These are phyloP conservation scores for Geum urbanum DNA, from an alignment of 306 rosid species.

Conservation along the genomic window DNA sequence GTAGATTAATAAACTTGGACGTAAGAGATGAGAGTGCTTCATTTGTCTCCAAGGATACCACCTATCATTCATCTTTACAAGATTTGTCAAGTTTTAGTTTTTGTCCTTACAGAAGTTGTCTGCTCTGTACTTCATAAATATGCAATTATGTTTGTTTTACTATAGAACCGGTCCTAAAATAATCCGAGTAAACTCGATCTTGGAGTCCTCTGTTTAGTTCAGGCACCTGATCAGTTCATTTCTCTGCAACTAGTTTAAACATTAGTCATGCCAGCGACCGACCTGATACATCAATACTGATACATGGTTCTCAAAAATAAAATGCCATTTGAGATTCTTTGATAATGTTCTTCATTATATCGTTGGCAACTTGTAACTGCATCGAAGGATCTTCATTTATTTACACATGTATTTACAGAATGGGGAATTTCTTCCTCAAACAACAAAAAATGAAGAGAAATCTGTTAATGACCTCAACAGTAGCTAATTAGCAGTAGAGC, in stretches of 20 bases:
- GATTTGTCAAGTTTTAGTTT: background rate
- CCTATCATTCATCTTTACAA: conserved; percentile 1
- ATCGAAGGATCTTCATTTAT: conserved; percentile 34
- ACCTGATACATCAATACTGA: too few species aligned
- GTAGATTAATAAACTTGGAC: conserved; percentile 11
- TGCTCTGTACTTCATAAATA: background rate
- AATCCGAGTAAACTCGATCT: conserved; percentile 6
- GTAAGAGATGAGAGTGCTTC: conserved; percentile 27
- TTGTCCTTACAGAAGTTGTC: conserved; percentile 1
- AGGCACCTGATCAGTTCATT: background rate
- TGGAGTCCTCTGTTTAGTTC: background rate
- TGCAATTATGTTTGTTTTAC: background rate
- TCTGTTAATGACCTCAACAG: conserved; percentile 36
- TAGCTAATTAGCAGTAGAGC: conserved; percentile 24
- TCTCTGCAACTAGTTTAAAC: background rate
- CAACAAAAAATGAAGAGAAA: conserved; percentile 17
- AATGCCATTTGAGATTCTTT: background rate
- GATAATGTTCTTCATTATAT: background rate
- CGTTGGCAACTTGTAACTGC: conserved; percentile 18
- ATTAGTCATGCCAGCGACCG: too few species aligned
- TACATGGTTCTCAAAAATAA: background rate
- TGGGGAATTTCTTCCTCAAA: conserved; percentile 24
- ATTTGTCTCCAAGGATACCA: conserved; percentile 24
- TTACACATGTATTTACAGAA: conserved; percentile 46
- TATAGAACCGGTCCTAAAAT: background rate